Conservation (phyloP, 2,329 filamentous ascomycete species). For the Cytospora schulzeri region DNA sequence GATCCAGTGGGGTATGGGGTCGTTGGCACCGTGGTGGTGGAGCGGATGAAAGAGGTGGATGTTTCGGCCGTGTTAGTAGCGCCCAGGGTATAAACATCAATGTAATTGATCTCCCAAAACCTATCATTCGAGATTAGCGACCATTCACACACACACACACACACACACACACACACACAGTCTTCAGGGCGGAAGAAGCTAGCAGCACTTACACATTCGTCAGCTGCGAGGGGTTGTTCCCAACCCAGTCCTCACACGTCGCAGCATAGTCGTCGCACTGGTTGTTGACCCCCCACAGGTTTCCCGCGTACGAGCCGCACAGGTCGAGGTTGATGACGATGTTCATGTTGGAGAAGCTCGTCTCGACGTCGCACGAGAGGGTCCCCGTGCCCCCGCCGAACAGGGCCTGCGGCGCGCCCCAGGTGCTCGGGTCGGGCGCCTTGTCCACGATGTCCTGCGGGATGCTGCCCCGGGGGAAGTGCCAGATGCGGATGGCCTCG, state of each 20-base stretch:
- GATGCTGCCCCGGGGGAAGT: constrained; percentile 68
- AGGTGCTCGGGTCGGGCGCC: constrained; percentile 63
- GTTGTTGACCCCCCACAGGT: constrained; percentile 43
- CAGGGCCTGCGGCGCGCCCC: constrained; percentile 69
- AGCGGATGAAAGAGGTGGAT: not conserved
- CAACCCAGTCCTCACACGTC: constrained; percentile 51
- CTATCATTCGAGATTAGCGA: constrained; percentile 30
- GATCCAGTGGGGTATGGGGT: not conserved
- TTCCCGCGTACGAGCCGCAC: constrained; percentile 73
- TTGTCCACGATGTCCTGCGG: constrained; percentile 63
- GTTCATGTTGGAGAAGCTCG: constrained; percentile 67
- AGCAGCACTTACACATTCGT: constrained; percentile 38
- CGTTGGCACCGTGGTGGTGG: not conserved
- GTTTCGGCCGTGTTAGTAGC: not conserved
- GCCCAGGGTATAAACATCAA: constrained; percentile 47
- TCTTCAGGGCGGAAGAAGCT: not conserved
- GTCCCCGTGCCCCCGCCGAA: constrained; percentile 58
- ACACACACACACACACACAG: no score
- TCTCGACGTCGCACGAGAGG: constrained; percentile 62
- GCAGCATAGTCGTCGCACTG: constrained; percentile 44
- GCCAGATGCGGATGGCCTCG: constrained; percentile 71
- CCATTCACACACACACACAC: no score
- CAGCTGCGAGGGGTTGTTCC: constrained; percentile 47
- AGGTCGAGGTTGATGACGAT: constrained; percentile 77
- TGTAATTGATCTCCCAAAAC: constrained; percentile 58